These are phyloP conservation scores for Neonothopanus nambi DNA, from an alignment of 1,284 basidiomycete species.

Conservation along the genomic window DNA sequence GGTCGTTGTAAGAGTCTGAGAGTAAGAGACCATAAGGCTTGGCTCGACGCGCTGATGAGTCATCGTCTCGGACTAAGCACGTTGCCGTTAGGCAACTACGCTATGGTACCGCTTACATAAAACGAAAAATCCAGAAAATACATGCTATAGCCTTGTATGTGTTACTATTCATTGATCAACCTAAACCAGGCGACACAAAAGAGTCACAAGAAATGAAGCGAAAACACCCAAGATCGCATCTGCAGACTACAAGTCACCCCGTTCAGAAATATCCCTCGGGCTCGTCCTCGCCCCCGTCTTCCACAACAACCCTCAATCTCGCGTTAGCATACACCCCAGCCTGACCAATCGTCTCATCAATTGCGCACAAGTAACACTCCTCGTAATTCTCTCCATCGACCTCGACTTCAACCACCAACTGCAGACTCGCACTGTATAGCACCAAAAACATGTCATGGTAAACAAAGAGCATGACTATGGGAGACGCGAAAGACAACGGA, in stretches of 20 bases:
- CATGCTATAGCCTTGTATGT: too few relatives aligned
- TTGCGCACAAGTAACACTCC: slow-evolving; percentile 1
- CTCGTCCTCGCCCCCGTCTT: background rate
- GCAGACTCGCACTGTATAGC: background rate
- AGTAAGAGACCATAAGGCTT: too few relatives aligned
- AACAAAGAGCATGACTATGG: background rate
- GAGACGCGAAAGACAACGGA: background rate
- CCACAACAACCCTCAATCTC: background rate
- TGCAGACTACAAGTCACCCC: background rate
- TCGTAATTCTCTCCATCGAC: background rate
- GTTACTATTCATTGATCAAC: too few relatives aligned
- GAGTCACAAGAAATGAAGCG: too few relatives aligned
- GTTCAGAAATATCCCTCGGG: background rate
- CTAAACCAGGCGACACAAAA: too few relatives aligned
- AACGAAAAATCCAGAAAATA: too few relatives aligned
- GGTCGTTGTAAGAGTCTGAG: too few relatives aligned
- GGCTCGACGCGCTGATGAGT: too few relatives aligned
- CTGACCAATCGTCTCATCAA: slow-evolving; percentile 5
- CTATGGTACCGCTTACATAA: too few relatives aligned
- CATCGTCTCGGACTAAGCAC: too few relatives aligned
- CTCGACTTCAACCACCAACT: background rate
- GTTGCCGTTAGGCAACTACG: too few relatives aligned
- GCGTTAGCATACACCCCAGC: slow-evolving; percentile 5
- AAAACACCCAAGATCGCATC: background rate
- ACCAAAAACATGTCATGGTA: background rate